Base-by-base conservation (phyloP, 805 yeast genomes). In the Nadsonia fulvescens region DNA sequence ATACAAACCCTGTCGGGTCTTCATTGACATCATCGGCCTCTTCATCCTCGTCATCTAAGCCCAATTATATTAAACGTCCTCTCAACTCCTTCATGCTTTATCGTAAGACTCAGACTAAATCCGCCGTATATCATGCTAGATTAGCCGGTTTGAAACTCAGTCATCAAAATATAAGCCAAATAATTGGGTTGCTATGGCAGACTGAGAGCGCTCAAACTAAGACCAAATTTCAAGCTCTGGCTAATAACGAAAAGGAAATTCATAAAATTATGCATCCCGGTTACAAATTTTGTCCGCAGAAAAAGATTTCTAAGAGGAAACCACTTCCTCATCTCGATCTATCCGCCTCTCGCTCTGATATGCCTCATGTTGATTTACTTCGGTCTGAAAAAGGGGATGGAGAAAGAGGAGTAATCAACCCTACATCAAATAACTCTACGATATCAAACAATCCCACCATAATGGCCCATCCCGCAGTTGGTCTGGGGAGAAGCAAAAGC, bases 41-140 rank as follows among this genome's bases (percentile, higher is more conserved):
- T 14, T 43, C 44, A 8, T 37, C 41, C 2, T 28, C 31, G 1
- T 31, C 32, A 15, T 38, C 31, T 16, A 24, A 30, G 17, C 28
- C 38, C 20, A 29, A 37, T 23, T 35, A 54, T 29, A 47, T 60
- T 24, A 61, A 59, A 34, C 49, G 66, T 21, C 66, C 66, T 1
- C 44, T 58, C 30, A 60, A 60, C 39, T 52, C 61, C 14, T 60
- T 56, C 34, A 59, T 60, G 66, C 44, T 60, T 6, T 60, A 61
- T 36, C 46, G 65, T 26, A 44, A 55, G 12, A 37, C 55, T 5
- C 54, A 58, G 50, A 53, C 59, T 10, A 57, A 54, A 33, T 51
- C 51, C 7, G 56, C 58, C 10, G 43, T 51, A 30, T 39, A 46
- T 4, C 39, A 45, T 22, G 43, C 46, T 9, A 32, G 39, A 18